Evolutionary conservation across 2,329 filamentous ascomycete genomes (phyloP).

Genomic region (Erysiphe pulchra): DNA sequence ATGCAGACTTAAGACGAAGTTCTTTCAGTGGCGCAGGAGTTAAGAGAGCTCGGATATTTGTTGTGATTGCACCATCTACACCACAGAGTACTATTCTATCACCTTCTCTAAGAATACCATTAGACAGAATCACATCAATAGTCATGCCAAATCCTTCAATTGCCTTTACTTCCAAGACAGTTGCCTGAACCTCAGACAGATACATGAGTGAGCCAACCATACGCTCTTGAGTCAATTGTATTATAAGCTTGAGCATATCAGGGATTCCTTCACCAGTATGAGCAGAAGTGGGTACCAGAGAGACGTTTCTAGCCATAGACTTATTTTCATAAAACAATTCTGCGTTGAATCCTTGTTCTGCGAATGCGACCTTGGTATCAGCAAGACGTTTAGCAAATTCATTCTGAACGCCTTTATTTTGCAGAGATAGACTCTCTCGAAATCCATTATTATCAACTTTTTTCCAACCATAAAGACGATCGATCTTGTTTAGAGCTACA

Average conservation of each 20-base stretch:
- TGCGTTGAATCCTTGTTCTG: constrained; percentile 93
- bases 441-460: constrained; percentile 98
- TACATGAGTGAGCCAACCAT: constrained; percentile 98
- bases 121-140: constrained; percentile 88
- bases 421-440: constrained; percentile 67
- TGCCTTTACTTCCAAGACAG: constrained; percentile 94
- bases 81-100: constrained; percentile 88
- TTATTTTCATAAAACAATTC: constrained; percentile 97
- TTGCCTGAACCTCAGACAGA: constrained; percentile 88
- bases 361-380: constrained; percentile 77
- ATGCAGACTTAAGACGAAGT: constrained; percentile 78
- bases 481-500: constrained; percentile 97
- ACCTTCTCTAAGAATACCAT: constrained; percentile 82
- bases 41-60: constrained; percentile 80
- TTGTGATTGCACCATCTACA: constrained; percentile 86
- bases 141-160: constrained; percentile 98
- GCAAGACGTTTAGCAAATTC: constrained; percentile 82
- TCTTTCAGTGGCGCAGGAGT: constrained; percentile 87
- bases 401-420: constrained; percentile 79
- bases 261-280: constrained; percentile 98
- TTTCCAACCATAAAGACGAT: constrained; percentile 98
- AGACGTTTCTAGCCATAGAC: constrained; percentile 81
- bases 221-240: constrained; percentile 80
- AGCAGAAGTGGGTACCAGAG: constrained; percentile 88
- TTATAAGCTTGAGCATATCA: constrained; percentile 90